Conservation (phyloP, 345 rosid species). For the Populus davidiana region DNA sequence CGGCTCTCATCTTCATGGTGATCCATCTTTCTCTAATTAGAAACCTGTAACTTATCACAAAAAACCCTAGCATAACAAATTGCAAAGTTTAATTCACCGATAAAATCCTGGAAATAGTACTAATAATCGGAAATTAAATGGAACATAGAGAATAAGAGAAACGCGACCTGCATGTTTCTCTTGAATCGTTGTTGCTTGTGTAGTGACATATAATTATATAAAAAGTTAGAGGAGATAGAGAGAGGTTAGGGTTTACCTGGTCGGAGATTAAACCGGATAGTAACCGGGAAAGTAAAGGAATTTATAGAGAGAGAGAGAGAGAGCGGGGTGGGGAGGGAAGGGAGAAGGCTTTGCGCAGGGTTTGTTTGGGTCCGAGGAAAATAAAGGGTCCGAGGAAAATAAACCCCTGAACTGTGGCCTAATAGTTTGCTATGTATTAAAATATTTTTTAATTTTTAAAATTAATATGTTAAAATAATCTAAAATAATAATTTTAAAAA, state of each 20-base stretch:
- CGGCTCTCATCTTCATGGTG: slow-evolving; percentile 61
- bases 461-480: too few relatives aligned
- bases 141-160: background rate
- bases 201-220: background rate
- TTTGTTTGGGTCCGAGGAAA: background rate
- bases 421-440: too few relatives aligned
- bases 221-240: background rate
- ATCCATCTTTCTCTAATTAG: slow-evolving; percentile 40
- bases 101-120: background rate
- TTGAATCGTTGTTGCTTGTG: background rate
- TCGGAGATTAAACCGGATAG: slow-evolving; percentile 9
- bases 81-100: background rate
- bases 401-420: background rate
- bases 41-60: background rate
- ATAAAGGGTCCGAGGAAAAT: background rate
- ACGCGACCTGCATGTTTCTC: background rate
- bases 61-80: background rate
- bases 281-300: background rate
- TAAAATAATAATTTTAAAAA: too few relatives aligned
- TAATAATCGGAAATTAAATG: background rate
- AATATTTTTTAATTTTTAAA: too few relatives aligned
- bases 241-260: slow-evolving; percentile 14
- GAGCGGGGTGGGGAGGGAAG: background rate
- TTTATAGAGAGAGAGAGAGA: background rate
- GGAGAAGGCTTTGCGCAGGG: background rate